Conservation (phyloP, 768 basidiomycete species). For the Phylloporus rhodoxanthus region DNA sequence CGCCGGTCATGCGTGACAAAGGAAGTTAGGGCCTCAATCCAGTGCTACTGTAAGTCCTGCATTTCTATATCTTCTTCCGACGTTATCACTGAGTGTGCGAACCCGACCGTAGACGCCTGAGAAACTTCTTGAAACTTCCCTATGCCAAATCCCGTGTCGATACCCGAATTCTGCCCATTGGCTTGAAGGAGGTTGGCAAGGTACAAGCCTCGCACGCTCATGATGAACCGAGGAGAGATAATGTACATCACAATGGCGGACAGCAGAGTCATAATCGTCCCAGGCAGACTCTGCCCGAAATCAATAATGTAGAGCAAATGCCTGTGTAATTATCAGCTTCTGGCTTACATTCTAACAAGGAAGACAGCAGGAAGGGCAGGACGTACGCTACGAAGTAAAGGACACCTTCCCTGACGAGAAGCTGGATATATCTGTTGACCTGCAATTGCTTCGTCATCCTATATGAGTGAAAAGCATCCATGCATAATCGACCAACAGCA, state of each 20-base stretch:
- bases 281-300: neutral
- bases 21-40: neutral
- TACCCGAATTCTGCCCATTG: neutral
- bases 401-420: slow-evolving; percentile 11
- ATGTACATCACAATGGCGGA: neutral
- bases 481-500: neutral
- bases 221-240: slow-evolving; percentile 17
- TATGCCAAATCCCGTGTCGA: slow-evolving; percentile 16
- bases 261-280: neutral
- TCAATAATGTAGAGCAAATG: slow-evolving; percentile 10
- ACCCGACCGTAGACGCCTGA: neutral
- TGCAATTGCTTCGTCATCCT: slow-evolving; percentile 6
- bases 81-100: neutral
- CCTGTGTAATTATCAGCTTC: slow-evolving; percentile 1
- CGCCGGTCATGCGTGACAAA: neutral
- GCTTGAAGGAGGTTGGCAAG: neutral
- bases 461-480: slow-evolving; percentile 10
- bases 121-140: neutral
- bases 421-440: slow-evolving; percentile 11
- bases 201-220: slow-evolving; percentile 13
- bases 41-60: neutral
- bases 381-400: slow-evolving; percentile 20
- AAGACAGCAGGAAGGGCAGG: neutral
- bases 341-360: neutral
- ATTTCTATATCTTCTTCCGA: slow-evolving; percentile 2